Evolutionary conservation across 352 stramenopile species (phyloP).

Genomic region (Phytophthora palmivora): DNA sequence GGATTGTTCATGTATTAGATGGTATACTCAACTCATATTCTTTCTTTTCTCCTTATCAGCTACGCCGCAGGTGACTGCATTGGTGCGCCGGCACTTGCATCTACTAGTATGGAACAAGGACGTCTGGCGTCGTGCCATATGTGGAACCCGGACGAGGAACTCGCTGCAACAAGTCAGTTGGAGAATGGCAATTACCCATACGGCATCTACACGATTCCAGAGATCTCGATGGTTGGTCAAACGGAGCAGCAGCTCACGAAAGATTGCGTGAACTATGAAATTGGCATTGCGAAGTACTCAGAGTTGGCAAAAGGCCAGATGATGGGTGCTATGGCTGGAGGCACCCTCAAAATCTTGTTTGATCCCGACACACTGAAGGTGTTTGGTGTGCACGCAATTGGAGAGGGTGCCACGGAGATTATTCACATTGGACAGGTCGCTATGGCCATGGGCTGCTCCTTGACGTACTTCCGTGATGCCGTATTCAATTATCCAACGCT

Average conservation of each 20-base stretch:
- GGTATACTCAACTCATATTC: conserved; percentile 1
- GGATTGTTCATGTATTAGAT: neutral
- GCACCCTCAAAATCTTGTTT: conserved; percentile 92
- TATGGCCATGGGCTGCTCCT: conserved; percentile 79
- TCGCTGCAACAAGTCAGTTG: conserved; percentile 67
- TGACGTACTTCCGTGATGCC: conserved; percentile 91
- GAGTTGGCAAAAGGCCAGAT: conserved; percentile 92
- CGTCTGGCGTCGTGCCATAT: conserved; percentile 87
- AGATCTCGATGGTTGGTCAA: conserved; percentile 93
- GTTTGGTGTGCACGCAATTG: conserved; percentile 89
- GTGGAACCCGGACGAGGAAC: conserved; percentile 69
- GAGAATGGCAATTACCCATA: conserved; percentile 89
- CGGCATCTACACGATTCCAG: conserved; percentile 92
- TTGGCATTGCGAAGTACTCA: conserved; percentile 88
- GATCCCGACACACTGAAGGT: conserved; percentile 82
- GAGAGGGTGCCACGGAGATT: conserved; percentile 91
- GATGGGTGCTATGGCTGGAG: conserved; percentile 77
- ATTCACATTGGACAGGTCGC: conserved; percentile 93
- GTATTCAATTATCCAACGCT: conserved; percentile 94
- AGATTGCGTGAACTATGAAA: conserved; percentile 85
- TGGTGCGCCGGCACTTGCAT: conserved; percentile 84
- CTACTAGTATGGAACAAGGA: conserved; percentile 92
- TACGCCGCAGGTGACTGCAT: conserved; percentile 92
- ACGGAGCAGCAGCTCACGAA: conserved; percentile 89
- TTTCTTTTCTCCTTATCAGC: conserved; percentile 37